Percentiles rank a stretch among this genome's conserved stretches.
These are phyloP conservation scores for Luvunga scandens DNA, from an alignment of 345 rosid species.

Conservation along the genomic window DNA sequence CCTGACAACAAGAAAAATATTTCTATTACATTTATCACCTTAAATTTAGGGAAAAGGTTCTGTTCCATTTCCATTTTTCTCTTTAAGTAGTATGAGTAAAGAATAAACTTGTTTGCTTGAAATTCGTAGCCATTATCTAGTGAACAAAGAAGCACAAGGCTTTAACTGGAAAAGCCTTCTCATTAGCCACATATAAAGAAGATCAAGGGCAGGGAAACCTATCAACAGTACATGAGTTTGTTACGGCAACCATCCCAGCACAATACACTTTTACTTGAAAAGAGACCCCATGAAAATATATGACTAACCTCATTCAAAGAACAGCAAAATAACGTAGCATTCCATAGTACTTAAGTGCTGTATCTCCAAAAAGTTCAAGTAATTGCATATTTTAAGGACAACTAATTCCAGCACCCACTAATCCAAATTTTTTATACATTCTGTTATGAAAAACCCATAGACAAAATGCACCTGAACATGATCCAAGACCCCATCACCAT, in stretches of 20 bases:
- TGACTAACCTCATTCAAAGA: background rate
- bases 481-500: constrained; percentile 99
- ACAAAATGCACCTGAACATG: constrained; percentile 77
- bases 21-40: background rate
- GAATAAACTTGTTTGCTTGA: background rate
- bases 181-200: background rate
- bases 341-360: too few species aligned
- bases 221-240: background rate
- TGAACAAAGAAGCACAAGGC: background rate
- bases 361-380: background rate
- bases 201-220: background rate
- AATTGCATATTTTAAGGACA: background rate
- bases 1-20: constrained; percentile 43
- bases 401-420: background rate
- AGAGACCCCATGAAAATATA: background rate
- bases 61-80: background rate
- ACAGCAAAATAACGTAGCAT: background rate
- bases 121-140: background rate
- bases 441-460: background rate
- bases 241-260: background rate
- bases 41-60: background rate
- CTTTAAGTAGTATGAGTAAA: background rate
- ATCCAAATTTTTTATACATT: background rate
- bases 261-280: background rate
- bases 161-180: background rate